These are phyloP conservation scores for Penicillium simplicissimum DNA, from an alignment of 495 filamentous ascomycete species.

Conservation along the genomic window DNA sequence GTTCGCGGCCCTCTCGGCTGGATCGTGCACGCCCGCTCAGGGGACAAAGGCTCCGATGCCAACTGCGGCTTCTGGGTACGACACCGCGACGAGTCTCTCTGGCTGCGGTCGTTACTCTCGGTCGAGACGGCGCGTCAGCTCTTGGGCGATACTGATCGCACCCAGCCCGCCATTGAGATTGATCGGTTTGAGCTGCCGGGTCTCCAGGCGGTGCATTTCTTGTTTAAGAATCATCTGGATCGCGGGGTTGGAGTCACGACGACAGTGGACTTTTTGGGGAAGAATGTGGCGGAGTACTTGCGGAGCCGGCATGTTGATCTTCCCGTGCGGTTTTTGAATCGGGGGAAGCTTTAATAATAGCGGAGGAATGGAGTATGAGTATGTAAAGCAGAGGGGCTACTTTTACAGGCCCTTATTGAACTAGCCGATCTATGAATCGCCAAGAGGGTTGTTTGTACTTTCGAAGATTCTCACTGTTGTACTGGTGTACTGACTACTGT, in stretches of 20 bases:
- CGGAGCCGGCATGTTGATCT: slow-evolving; percentile 51
- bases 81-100: slow-evolving; percentile 49
- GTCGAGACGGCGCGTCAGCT: slow-evolving; percentile 36
- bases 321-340: slow-evolving; percentile 42
- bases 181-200: slow-evolving; percentile 53
- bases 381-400: too few relatives aligned
- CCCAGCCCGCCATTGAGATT: slow-evolving; percentile 42
- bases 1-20: slow-evolving; percentile 46
- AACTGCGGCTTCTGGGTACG: slow-evolving; percentile 58
- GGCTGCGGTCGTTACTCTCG: slow-evolving; percentile 51
- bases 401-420: neutral
- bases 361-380: neutral
- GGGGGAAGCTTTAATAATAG: slow-evolving; percentile 39
- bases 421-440: neutral
- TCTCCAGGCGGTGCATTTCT: slow-evolving; percentile 52
- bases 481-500: too few relatives aligned
- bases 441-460: neutral
- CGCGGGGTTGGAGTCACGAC: slow-evolving; percentile 53
- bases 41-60: slow-evolving; percentile 54
- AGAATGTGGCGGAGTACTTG: slow-evolving; percentile 58
- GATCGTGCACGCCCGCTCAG: slow-evolving; percentile 51
- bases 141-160: slow-evolving; percentile 41
- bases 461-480: neutral
- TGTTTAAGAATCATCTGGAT: slow-evolving; percentile 55
- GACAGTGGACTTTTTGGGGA: slow-evolving; percentile 55